These are phyloP conservation scores for Ogataea thermomethanolica DNA, from an alignment of 805 yeast genomes.

Conservation along the genomic window DNA sequence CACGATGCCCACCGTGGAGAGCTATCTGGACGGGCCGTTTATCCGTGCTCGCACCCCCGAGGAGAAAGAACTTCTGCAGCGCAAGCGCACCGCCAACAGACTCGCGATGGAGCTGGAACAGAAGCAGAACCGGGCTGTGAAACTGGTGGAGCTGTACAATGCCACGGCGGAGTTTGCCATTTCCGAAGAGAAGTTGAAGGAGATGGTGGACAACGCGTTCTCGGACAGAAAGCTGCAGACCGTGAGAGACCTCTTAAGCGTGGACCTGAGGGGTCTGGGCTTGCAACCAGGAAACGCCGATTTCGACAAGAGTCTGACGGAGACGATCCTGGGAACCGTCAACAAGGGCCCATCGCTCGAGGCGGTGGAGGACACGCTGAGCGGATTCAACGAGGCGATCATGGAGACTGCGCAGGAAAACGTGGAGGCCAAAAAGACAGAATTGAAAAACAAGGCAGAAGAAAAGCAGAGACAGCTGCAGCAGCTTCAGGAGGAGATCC, in stretches of 20 bases:
- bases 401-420: constrained; percentile 23
- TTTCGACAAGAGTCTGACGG: constrained; percentile 28
- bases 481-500: constrained; percentile 23
- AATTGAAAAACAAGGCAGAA: constrained; percentile 23
- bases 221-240: constrained; percentile 34
- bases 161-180: constrained; percentile 66
- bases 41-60: constrained; percentile 71
- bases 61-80: constrained; percentile 52
- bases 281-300: constrained; percentile 20
- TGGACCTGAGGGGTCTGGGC: constrained; percentile 22
- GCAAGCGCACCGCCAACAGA: constrained; percentile 69
- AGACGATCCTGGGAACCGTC: constrained; percentile 29
- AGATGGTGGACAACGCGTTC: constrained; percentile 56
- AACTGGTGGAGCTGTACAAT: constrained; percentile 69
- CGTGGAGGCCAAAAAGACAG: constrained; percentile 20
- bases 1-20: constrained; percentile 78
- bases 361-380: constrained; percentile 30
- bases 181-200: constrained; percentile 61
- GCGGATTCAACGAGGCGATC: constrained; percentile 26
- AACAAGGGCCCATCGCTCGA: constrained; percentile 33
- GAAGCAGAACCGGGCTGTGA: constrained; percentile 50
- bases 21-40: constrained; percentile 61
- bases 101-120: constrained; percentile 48
- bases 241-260: constrained; percentile 16
- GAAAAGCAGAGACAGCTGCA: constrained; percentile 24